A percentile compares a stretch with the other conserved stretches of the same genome.
Conservation (phyloP, 345 rosid species). For the Eucalyptus marginata region DNA sequence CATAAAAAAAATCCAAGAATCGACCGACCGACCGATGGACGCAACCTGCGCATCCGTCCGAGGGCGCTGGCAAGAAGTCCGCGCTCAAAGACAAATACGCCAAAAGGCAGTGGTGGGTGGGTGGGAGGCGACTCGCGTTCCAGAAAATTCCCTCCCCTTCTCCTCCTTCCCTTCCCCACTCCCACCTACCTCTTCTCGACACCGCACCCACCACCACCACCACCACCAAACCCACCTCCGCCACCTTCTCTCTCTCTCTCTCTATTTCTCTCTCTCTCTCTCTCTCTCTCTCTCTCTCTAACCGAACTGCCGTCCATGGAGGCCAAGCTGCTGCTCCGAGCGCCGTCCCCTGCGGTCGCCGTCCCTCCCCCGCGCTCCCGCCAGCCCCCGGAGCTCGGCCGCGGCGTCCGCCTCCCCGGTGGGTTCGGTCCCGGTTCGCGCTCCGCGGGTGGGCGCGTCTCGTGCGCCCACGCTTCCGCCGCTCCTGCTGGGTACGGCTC, state of each 20-base stretch:
- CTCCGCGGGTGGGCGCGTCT: not conserved
- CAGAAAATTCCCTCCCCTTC: not conserved
- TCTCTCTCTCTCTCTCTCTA: not conserved
- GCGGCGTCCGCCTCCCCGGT: not conserved
- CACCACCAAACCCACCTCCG: not conserved
- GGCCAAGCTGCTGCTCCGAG: not conserved
- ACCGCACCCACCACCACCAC: not conserved
- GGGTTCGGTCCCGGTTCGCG: not conserved
- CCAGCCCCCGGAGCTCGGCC: not conserved
- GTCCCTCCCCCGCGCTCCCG: not conserved
- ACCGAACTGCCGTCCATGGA: not conserved
- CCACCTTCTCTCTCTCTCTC: not conserved
- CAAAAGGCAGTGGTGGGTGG: not conserved
- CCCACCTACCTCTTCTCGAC: not conserved
- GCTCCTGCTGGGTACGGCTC: conserved; percentile 31
- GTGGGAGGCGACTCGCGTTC: not conserved
- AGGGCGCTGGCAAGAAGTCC: not conserved
- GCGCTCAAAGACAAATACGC: not conserved
- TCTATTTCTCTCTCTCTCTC: not conserved
- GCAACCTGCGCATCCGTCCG: not conserved
- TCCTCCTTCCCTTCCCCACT: not conserved
- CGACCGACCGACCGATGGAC: not conserved
- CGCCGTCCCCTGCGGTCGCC: not conserved
- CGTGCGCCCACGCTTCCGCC: conserved; percentile 21
- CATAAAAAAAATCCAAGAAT: not conserved